Evolutionary conservation across 2,329 filamentous ascomycete genomes (phyloP), one percentile per base, ranked within the genome.

Genomic region (Fonsecaea pugnacius): DNA sequence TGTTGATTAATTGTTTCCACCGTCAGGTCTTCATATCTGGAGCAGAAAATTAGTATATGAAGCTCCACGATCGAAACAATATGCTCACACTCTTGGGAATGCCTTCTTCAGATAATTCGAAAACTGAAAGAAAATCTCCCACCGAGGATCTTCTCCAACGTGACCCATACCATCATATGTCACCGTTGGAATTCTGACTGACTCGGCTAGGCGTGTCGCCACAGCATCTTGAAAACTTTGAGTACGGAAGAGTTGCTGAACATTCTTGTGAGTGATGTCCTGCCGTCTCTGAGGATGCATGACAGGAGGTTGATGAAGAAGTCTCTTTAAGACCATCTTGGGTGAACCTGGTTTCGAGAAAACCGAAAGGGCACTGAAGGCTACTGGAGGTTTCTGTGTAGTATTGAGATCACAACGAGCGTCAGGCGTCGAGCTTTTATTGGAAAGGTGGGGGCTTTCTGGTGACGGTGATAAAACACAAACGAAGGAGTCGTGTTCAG

Each of bases 91-190:
- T 2, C 78, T 71, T 0, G 85, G 86, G 66, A 85, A 88, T 0
- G 81, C 78, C 62, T 76, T 69, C 61, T 79, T 70, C 35, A 88
- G 74, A 36, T 82, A 82, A 7, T 72, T 71, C 5, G 84, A 82
- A 59, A 90, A 81, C 2, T 82, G 76, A 51, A 80, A 79, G 69
- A 90, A 84, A 9, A 84, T 79, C 1, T 85, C 80, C 82, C 87
- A 90, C 58, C 84, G 79, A 50, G 80, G 74, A 70, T 89, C 87
- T 48, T 80, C 75, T 33, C 82, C 84, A 16, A 88, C 75, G 0
- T 76, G 74, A 3, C 83, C 83, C 66, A 87, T 76, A 66, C 86
- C 80, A 68, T 87, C 84, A 60, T 80, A 85, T 0, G 82, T 82
- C 54, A 84, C 76, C 1, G 85, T 85, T 0, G 84, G 83, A 30